Evolutionary conservation across 805 yeast genomes (phyloP).

Genomic region (Ogataea henricii): DNA sequence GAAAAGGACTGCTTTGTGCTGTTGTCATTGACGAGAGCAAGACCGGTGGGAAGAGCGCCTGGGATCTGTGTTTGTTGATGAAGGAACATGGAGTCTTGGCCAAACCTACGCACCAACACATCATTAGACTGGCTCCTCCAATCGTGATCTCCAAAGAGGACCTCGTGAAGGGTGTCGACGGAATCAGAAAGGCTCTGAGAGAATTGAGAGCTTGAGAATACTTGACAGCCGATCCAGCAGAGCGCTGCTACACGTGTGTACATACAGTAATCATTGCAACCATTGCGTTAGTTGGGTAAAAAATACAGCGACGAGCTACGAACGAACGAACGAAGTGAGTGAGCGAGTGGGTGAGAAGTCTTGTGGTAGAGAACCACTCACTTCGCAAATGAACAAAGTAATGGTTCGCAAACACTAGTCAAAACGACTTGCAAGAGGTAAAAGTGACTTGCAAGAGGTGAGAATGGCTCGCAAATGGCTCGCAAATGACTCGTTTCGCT

Average conservation of each 20-base stretch:
- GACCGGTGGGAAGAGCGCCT: conserved; percentile 88
- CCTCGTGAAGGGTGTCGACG: conserved; percentile 74
- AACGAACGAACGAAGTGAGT: too few relatives aligned
- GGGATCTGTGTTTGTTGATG: conserved; percentile 93
- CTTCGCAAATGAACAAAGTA: too few relatives aligned
- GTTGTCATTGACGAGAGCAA: conserved; percentile 84
- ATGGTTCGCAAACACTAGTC: too few relatives aligned
- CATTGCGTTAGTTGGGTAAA: conserved; percentile 29
- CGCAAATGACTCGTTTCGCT: too few relatives aligned
- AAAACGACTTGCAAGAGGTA: too few relatives aligned
- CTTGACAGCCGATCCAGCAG: neutral
- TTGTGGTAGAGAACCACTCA: too few relatives aligned
- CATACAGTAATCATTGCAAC: conserved; percentile 44
- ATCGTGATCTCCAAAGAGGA: conserved; percentile 88
- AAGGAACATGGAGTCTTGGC: conserved; percentile 88
- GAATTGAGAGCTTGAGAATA: conserved; percentile 23
- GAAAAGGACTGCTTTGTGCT: conserved; percentile 85
- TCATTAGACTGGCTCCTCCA: conserved; percentile 95
- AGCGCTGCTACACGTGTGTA: conserved; percentile 41
- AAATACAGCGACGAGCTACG: conserved; percentile 35
- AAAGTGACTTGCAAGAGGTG: too few relatives aligned
- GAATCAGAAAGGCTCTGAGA: conserved; percentile 62
- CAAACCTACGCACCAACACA: conserved; percentile 95
- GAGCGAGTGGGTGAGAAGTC: too few relatives aligned
- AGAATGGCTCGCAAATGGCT: too few relatives aligned